phyloP scores from a whole-genome alignment of 1,284 basidiomycete genomes.

The Singerocomus rubriflavus region DNA sequence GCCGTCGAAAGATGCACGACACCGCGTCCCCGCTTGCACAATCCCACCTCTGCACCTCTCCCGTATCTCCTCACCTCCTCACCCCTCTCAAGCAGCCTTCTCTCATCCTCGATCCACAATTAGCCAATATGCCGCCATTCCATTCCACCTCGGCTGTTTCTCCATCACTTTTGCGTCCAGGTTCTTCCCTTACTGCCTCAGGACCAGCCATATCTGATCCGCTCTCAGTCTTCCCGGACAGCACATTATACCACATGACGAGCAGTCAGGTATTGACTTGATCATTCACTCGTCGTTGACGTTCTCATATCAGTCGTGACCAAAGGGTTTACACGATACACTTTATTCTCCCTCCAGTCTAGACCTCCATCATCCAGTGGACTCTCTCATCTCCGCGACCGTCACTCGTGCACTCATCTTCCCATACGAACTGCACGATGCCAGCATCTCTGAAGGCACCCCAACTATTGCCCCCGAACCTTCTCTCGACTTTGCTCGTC shows the following conservation, averaged over 20 bases:
- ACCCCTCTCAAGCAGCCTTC: conserved; percentile 7
- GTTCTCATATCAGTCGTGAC: conserved; percentile 25
- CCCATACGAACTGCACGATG: conserved; percentile 31
- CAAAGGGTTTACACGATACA: conserved; percentile 21
- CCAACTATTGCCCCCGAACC: conserved; percentile 46
- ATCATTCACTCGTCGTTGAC: conserved; percentile 20
- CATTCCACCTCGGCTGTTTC: neutral
- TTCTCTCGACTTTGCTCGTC: conserved; percentile 60
- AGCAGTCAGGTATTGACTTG: conserved; percentile 32
- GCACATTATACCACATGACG: conserved; percentile 13
- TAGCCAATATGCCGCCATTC: conserved; percentile 17
- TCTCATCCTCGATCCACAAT: conserved; percentile 26
- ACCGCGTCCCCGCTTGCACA: conserved; percentile 7
- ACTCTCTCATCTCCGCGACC: neutral
- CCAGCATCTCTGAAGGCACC: conserved; percentile 27
- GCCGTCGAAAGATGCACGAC: conserved; percentile 33
- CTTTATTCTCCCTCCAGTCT: conserved; percentile 4
- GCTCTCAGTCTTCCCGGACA: conserved; percentile 4
- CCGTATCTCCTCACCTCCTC: neutral
- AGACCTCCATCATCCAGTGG: conserved; percentile 2
- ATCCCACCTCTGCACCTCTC: neutral
- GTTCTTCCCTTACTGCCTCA: neutral
- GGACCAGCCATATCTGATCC: conserved; percentile 7
- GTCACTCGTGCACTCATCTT: conserved; percentile 7
- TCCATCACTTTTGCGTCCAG: neutral